Base-by-base conservation (phyloP, 495 filamentous ascomycete genomes). In the Penicillium chermesinum region DNA sequence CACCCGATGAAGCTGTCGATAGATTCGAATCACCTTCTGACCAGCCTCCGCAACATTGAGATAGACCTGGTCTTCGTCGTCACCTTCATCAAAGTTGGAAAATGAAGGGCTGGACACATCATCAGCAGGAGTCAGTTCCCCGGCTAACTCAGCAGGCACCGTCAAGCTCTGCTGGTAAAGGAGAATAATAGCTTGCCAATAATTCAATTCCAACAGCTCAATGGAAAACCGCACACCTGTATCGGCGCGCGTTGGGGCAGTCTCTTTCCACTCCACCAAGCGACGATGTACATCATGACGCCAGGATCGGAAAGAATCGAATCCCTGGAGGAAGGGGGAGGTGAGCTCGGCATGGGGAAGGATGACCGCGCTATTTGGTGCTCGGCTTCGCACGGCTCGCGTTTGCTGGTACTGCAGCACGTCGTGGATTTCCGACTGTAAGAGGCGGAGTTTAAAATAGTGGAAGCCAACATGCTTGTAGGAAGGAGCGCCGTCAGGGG, bases 161-260 rank as follows among this genome's bases (percentile, higher is more conserved):
- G 86, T 87, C 39, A 97, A 70, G 59, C 88, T 91, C 57, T 95
- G 91, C 45, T 91, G 77, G 64, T 96, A 97, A 2, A 97, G 79
- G 88, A 95, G 87, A 53, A 97, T 94, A 44, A 96, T 81, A n/a
- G 89, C 87, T 64, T 97, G 91, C 89, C 90, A 97, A 62, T 96
- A 97, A 61, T 97, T 97, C 40, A 97, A 67, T 50, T 96, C 88
- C 5, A 96, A 71, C 53, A 96, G 91, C 40, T 94, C 82, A 7
- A 85, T 80, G 4, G 84, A 86, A 64, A 97, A 96, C 7, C 80
- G 78, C 17, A 97, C 91, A 7, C 90, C 90, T 0, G 85, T 94
- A 21, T 94, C 83, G 16, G 78, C 62, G 50, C 83, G 85, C 2
- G 73, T 82, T 1, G 91, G 91, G 2, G 89, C 85, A 33, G 82